Percentiles rank a stretch among this genome's conserved stretches.
These are phyloP conservation scores for Podospora pseudopauciseta DNA, from an alignment of 495 filamentous ascomycete species.

Conservation along the genomic window DNA sequence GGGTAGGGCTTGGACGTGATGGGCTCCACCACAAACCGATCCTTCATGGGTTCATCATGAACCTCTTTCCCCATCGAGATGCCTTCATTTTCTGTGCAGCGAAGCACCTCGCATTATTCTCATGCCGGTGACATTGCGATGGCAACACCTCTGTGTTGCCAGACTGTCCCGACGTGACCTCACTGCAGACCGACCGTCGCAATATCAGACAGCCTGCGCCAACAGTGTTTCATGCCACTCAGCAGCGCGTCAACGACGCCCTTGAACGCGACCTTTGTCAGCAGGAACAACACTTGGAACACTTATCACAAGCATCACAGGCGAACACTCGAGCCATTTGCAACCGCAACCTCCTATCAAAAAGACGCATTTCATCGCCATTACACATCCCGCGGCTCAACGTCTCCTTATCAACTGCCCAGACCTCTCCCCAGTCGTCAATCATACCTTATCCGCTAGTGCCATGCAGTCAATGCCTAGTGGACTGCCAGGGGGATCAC, in stretches of 20 bases:
- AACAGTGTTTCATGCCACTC: slow-evolving; percentile 1
- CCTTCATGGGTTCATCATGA: neutral
- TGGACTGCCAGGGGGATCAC: neutral
- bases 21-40: neutral
- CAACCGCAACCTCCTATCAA: neutral
- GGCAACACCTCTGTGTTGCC: neutral
- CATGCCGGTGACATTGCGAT: neutral
- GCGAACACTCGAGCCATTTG: neutral
- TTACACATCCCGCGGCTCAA: slow-evolving; percentile 9
- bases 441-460: slow-evolving; percentile 10
- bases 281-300: no score
- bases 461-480: slow-evolving; percentile 7
- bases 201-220: neutral
- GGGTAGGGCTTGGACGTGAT: neutral
- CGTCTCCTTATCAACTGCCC: slow-evolving; percentile 6
- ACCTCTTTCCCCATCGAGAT: neutral
- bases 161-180: slow-evolving; percentile 1
- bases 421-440: slow-evolving; percentile 5
- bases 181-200: neutral
- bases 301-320: neutral
- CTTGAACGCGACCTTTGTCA: neutral
- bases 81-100: neutral
- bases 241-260: neutral
- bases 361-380: slow-evolving; percentile 1
- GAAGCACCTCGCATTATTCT: neutral